Evolutionary conservation across 768 basidiomycete species (phyloP).

Genomic region (Tricholoma saponaceum): DNA sequence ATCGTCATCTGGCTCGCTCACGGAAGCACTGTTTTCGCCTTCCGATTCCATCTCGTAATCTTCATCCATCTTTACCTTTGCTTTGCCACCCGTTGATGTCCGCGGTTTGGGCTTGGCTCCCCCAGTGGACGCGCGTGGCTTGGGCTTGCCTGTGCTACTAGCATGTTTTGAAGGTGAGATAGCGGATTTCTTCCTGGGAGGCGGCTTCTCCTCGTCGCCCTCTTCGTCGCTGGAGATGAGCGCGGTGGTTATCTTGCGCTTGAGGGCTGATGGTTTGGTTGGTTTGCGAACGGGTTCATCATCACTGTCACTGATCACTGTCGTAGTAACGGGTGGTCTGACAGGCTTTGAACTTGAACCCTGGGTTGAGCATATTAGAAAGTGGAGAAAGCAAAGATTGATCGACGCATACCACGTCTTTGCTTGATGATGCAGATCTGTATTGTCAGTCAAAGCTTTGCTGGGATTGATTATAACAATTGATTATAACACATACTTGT

Average conservation of each 20-base stretch:
- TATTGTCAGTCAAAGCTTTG: neutral
- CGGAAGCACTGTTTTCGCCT: conserved; percentile 8
- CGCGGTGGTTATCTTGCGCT: conserved; percentile 28
- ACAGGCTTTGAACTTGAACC: neutral
- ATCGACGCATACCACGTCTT: neutral
- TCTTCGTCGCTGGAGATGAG: conserved; percentile 38
- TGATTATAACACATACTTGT: neutral
- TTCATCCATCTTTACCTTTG: conserved; percentile 22
- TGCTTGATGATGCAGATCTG: neutral
- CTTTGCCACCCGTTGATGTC: conserved; percentile 11
- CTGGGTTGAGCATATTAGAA: neutral
- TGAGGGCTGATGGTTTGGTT: conserved; percentile 10
- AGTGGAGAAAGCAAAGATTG: neutral
- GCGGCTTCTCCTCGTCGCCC: conserved; percentile 26
- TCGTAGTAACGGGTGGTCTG: conserved; percentile 3
- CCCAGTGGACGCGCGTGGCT: conserved; percentile 12
- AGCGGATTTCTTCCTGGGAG: conserved; percentile 39
- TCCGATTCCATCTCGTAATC: conserved; percentile 20
- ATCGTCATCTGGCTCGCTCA: conserved; percentile 13
- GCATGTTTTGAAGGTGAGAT: conserved; percentile 9
- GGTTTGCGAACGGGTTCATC: conserved; percentile 14
- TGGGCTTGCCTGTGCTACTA: conserved; percentile 8
- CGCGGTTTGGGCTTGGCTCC: conserved; percentile 19
- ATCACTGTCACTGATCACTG: conserved; percentile 17
- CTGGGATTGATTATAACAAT: too few relatives aligned